phyloP scores from a whole-genome alignment of 225 moss, liverwort and hornwort genomes.

The Anthoceros angustus region DNA sequence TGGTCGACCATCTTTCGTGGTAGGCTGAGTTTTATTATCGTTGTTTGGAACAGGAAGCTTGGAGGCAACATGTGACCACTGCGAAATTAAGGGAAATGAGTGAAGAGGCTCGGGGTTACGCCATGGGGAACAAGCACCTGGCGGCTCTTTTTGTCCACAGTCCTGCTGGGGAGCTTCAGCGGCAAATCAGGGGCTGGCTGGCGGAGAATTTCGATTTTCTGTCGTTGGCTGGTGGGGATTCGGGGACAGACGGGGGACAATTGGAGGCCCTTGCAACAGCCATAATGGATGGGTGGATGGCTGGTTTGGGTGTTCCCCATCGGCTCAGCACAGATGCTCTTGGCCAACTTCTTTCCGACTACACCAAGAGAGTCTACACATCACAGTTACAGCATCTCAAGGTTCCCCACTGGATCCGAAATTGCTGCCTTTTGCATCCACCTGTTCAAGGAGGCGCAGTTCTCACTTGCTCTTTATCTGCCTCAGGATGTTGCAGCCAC shows the following conservation, averaged over 20 bases:
- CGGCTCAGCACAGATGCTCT: constrained; percentile 89
- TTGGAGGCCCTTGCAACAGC: constrained; percentile 89
- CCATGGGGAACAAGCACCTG: constrained; percentile 81
- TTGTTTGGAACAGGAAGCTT: constrained; percentile 16
- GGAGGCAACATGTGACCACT: constrained; percentile 48
- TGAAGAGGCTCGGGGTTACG: constrained; percentile 84
- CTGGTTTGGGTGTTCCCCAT: constrained; percentile 84
- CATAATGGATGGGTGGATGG: constrained; percentile 99
- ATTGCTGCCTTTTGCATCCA: background rate
- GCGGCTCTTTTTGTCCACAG: constrained; percentile 96
- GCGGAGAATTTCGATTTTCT: constrained; percentile 87
- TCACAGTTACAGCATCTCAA: constrained; percentile 92
- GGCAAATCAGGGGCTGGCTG: constrained; percentile 93
- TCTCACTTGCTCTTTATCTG: background rate
- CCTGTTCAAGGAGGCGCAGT: background rate
- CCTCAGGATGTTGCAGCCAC: constrained; percentile 88
- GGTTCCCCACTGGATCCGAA: constrained; percentile 10
- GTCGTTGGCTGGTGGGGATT: constrained; percentile 51
- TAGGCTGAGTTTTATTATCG: background rate
- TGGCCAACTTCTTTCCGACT: constrained; percentile 86
- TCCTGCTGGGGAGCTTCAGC: constrained; percentile 94
- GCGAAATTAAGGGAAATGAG: constrained; percentile 81
- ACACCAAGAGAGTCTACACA: constrained; percentile 67
- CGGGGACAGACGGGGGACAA: constrained; percentile 55
- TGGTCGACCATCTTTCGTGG: background rate